A percentile compares a stretch with the other conserved stretches of the same genome.
phyloP scores from a whole-genome alignment of 257 asterid species.

The Plectranthus barbatus region DNA sequence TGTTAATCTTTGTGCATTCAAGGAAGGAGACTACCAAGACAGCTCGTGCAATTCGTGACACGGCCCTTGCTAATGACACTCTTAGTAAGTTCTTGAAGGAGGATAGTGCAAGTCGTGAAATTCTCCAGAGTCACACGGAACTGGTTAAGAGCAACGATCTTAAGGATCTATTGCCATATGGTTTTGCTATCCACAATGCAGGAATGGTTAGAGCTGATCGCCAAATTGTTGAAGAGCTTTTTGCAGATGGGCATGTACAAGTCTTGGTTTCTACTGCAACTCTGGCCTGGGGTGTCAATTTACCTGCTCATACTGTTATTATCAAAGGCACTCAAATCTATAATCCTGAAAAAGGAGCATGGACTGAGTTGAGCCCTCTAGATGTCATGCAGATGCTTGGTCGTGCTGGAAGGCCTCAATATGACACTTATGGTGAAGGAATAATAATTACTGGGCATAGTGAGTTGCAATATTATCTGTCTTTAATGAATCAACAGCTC shows the following conservation, averaged over 20 bases:
- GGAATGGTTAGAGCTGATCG: conserved; percentile 62
- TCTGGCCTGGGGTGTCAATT: conserved; percentile 62
- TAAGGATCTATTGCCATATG: conserved; percentile 53
- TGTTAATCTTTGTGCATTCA: conserved; percentile 54
- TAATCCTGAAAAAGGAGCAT: conserved; percentile 60
- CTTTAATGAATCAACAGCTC: conserved; percentile 58
- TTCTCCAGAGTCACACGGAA: conserved; percentile 46
- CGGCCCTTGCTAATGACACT: conserved; percentile 52
- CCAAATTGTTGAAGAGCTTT: conserved; percentile 58
- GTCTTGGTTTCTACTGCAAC: conserved; percentile 62
- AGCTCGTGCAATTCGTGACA: conserved; percentile 50
- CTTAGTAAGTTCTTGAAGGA: conserved; percentile 51
- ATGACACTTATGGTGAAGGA: conserved; percentile 53
- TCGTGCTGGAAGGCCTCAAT: conserved; percentile 68
- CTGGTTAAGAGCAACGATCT: conserved; percentile 50
- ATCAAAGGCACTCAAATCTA: conserved; percentile 59
- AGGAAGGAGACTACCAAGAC: conserved; percentile 57
- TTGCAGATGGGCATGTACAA: conserved; percentile 54
- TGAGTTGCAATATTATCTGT: conserved; percentile 48
- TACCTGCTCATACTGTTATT: conserved; percentile 60
- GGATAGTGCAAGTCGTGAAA: conserved; percentile 61
- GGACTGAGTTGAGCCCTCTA: conserved; percentile 60
- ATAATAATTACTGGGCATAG: conserved; percentile 53
- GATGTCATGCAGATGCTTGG: conserved; percentile 75
- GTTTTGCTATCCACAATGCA: conserved; percentile 58